Evolutionary conservation across 331 rosid genomes (phyloP).

Genomic region (Telfairia occidentalis): DNA sequence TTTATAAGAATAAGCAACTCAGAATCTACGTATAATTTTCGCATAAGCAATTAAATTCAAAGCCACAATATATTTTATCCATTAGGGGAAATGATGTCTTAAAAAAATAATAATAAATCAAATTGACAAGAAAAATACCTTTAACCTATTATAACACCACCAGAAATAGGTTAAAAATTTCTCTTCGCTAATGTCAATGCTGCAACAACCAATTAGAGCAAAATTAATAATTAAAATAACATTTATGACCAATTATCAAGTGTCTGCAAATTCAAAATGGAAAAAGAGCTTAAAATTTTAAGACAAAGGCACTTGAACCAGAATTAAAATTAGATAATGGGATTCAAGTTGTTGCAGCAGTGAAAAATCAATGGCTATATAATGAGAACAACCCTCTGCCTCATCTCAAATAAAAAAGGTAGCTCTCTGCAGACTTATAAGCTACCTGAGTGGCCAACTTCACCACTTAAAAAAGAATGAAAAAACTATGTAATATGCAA

Average conservation of each 20-base stretch:
- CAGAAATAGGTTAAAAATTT: slow-evolving; percentile 84
- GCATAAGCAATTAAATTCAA: not conserved
- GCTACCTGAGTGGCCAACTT: not conserved
- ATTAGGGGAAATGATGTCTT: not conserved
- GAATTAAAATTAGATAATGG: not conserved
- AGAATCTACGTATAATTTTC: not conserved
- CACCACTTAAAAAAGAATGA: not conserved
- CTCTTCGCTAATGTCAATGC: slow-evolving; percentile 59
- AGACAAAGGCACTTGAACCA: not conserved
- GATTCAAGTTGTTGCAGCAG: not conserved
- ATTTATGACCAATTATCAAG: not conserved
- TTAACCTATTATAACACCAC: slow-evolving; percentile 83
- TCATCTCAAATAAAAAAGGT: not conserved
- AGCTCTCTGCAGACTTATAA: not conserved
- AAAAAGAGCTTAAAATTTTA: not conserved
- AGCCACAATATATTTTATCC: not conserved
- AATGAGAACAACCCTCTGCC: not conserved
- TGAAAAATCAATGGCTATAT: not conserved
- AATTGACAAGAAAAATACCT: slow-evolving; percentile 42
- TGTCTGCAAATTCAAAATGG: not conserved
- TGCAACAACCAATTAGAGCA: slow-evolving; percentile 34
- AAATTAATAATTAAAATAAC: slow-evolving; percentile 6
- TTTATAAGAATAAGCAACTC: not conserved
- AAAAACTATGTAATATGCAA: not conserved
- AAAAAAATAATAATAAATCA: not conserved